Conservation (phyloP, 2,329 filamentous ascomycete species). For the Colletotrichum sp. region DNA sequence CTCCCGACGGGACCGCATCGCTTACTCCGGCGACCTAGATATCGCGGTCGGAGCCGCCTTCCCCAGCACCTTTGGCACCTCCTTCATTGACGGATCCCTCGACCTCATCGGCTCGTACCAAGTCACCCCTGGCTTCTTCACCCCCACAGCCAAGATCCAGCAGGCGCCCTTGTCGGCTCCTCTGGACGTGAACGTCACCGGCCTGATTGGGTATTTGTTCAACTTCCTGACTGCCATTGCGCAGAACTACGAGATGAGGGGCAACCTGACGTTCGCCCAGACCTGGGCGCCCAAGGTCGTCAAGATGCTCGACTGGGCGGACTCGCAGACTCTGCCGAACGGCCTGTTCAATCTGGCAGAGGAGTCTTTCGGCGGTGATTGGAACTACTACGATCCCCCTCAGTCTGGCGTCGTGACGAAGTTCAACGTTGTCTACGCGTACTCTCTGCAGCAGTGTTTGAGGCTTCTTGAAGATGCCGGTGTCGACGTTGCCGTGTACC, state of each 20-base stretch:
- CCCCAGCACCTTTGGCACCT: slow-evolving; percentile 29
- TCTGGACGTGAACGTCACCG: slow-evolving; percentile 29
- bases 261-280: slow-evolving; percentile 27
- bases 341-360: slow-evolving; percentile 32
- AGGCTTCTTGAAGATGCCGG: slow-evolving; percentile 23
- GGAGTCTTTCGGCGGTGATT: slow-evolving; percentile 32
- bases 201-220: slow-evolving; percentile 38
- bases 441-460: slow-evolving; percentile 30
- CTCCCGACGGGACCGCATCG: slow-evolving; percentile 36
- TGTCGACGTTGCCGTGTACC: slow-evolving; percentile 24
- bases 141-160: slow-evolving; percentile 35
- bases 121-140: slow-evolving; percentile 32
- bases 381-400: slow-evolving; percentile 37
- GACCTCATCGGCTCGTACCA: slow-evolving; percentile 31
- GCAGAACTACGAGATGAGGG: slow-evolving; percentile 30
- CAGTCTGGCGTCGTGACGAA: slow-evolving; percentile 33
- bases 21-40: slow-evolving; percentile 36
- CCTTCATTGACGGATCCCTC: slow-evolving; percentile 27
- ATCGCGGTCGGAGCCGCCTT: slow-evolving; percentile 28
- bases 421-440: slow-evolving; percentile 36
- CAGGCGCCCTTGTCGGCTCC: slow-evolving; percentile 24
- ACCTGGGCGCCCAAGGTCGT: slow-evolving; percentile 29
- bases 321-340: slow-evolving; percentile 28
- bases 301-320: slow-evolving; percentile 38
- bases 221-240: slow-evolving; percentile 35